A percentile compares a stretch with the other conserved stretches of the same genome.
Evolutionary conservation across 108 stramenopile genomes (phyloP).

Genomic region (Cyclostephanos tholiformis): DNA sequence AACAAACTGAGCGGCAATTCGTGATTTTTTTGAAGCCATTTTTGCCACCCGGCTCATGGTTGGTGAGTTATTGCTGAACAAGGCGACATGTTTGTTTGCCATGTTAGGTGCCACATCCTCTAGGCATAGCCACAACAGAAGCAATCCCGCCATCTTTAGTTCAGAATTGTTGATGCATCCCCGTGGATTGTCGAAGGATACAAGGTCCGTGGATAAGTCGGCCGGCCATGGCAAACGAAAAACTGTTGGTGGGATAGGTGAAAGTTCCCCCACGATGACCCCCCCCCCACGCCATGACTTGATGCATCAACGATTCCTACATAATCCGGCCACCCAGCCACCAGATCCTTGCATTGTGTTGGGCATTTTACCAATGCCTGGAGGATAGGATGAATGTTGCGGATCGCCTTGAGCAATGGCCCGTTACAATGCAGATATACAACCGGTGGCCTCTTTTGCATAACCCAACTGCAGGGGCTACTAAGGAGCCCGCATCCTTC

Average conservation of each 20-base stretch:
- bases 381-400: neutral
- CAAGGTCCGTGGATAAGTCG: neutral
- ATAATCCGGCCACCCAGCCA: conserved; percentile 1
- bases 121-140: neutral
- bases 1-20: neutral
- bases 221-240: neutral
- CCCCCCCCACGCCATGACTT: neutral
- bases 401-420: neutral
- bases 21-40: neutral
- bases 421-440: neutral
- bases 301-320: neutral
- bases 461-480: neutral
- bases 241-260: neutral
- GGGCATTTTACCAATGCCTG: neutral
- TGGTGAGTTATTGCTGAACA: neutral
- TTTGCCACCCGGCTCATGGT: neutral
- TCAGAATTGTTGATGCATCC: neutral
- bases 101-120: no score
- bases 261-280: neutral
- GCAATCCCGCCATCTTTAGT: no score
- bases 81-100: neutral
- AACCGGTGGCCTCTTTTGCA: neutral
- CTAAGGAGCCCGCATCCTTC: neutral
- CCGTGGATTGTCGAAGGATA: neutral
- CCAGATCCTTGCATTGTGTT: neutral